Evolutionary conservation across 768 basidiomycete genomes (phyloP), one percentile per base, ranked within the genome.

Genomic region (Panaeolus cyanescens): DNA sequence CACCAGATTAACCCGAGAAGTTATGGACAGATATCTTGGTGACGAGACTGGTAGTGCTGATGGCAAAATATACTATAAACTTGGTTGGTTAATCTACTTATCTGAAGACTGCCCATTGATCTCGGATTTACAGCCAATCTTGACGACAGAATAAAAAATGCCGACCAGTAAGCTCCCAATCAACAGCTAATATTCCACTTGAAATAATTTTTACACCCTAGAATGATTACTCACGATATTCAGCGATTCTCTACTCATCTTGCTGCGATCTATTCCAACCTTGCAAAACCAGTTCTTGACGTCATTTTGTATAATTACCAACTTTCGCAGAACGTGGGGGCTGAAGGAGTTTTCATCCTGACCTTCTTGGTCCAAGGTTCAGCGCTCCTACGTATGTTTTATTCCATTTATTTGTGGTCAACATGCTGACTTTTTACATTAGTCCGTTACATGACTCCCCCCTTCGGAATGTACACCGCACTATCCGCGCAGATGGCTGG

Each of bases 291-390:
- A 6, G 81, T 91, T 15, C 83, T 97, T 34, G 96, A 98, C 68
- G 91, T 92, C 53, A 93, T 96, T 50, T 78, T 99, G 10, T 99
- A 98, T 77, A 98, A 98, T 75, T 96, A 94, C 65, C 96, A 98
- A 71, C 81, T 99, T 6, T 92, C 94, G 5, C 88, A 89, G 65
- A 97, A 95, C 67, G 93, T 98, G 32, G 96, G 96, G 15, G 95
- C 95, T 4, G 96, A 99, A 72, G 95, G 93, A 31, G 80, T 97
- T 13, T 75, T 96, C 22, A 79, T 91, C 19, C 80, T 98, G 32
- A 96, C 93, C 0, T 74, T 96, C 37, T 73, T 95, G 20, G 92
- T 98, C 4, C 95, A 99, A 69, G 76, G 85, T 1, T 90, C 92
- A 53, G 92, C 95, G 4, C 85, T 87, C 1, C 75, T 98, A 30